A percentile compares a stretch with the other conserved stretches of the same genome.
Evolutionary conservation across 2,329 filamentous ascomycete genomes (phyloP).

Genomic region (Paradendryphiella salina): DNA sequence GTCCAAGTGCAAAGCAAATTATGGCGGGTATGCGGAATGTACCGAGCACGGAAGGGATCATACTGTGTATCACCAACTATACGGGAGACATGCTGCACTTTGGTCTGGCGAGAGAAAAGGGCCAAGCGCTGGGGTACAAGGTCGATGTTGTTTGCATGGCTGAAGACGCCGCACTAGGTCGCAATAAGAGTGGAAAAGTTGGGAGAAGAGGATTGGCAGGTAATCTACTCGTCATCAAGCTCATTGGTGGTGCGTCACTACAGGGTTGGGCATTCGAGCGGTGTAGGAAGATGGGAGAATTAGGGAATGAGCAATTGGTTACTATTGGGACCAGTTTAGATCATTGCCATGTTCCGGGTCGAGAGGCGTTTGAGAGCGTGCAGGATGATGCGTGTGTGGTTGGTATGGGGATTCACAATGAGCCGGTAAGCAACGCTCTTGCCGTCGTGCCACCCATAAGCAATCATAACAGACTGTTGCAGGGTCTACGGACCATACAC

Average conservation of each 20-base stretch:
- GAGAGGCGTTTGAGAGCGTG: slow-evolving; percentile 56
- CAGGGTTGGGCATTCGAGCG: slow-evolving; percentile 52
- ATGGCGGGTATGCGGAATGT: slow-evolving; percentile 54
- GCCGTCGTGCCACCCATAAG: neutral
- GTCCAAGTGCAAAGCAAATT: slow-evolving; percentile 54
- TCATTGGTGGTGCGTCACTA: slow-evolving; percentile 53
- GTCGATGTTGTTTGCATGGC: slow-evolving; percentile 55
- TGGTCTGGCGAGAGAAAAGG: slow-evolving; percentile 54
- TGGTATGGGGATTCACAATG: slow-evolving; percentile 58
- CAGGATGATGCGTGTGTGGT: slow-evolving; percentile 46
- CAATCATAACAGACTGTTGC: neutral
- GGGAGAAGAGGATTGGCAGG: slow-evolving; percentile 56
- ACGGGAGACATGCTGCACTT: slow-evolving; percentile 57
- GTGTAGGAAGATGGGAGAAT: slow-evolving; percentile 51
- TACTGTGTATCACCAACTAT: slow-evolving; percentile 56
- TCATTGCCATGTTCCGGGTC: slow-evolving; percentile 58
- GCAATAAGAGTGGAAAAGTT: slow-evolving; percentile 54
- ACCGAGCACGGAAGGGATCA: slow-evolving; percentile 52
- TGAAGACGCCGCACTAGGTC: slow-evolving; percentile 54
- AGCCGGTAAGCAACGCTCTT: slow-evolving; percentile 46
- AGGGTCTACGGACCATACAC: slow-evolving; percentile 52
- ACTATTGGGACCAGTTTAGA: slow-evolving; percentile 57
- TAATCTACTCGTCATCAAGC: slow-evolving; percentile 55
- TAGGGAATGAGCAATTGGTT: slow-evolving; percentile 52
- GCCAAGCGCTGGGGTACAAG: slow-evolving; percentile 50